Evolutionary conservation across 176 grass and related monocot species (phyloP).

Genomic region (Lolium perenne): DNA sequence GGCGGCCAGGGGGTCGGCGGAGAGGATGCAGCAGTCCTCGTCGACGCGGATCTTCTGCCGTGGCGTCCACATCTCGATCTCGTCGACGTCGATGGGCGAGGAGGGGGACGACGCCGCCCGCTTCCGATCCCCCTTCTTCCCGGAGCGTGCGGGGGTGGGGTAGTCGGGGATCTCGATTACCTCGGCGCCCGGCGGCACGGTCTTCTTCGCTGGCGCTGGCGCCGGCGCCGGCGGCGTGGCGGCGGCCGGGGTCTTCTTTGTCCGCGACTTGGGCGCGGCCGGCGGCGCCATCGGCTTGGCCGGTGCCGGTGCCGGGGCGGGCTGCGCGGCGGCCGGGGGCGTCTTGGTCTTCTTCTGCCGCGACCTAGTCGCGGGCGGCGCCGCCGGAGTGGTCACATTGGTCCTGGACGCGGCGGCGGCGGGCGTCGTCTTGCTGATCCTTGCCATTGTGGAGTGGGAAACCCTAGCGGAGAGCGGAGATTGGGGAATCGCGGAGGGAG

Average conservation of each 20-base stretch:
- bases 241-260: neutral
- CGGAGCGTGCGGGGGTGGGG: neutral
- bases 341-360: neutral
- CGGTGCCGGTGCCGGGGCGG: neutral
- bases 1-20: slow-evolving; percentile 45
- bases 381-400: neutral
- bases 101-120: neutral
- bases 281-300: neutral
- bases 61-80: slow-evolving; percentile 62
- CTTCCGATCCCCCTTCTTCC: slow-evolving; percentile 21
- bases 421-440: slow-evolving; percentile 22
- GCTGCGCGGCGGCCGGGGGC: neutral
- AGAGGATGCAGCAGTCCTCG: slow-evolving; percentile 75
- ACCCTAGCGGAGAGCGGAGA: slow-evolving; percentile 20
- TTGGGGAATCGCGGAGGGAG: slow-evolving; percentile 11
- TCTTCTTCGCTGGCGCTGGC: neutral
- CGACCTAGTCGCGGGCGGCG: neutral
- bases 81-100: slow-evolving; percentile 44
- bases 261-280: neutral
- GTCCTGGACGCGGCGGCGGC: slow-evolving; percentile 15
- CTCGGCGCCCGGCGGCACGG: neutral
- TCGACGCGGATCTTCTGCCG: slow-evolving; percentile 56
- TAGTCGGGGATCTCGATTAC: slow-evolving; percentile 55
- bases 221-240: neutral
- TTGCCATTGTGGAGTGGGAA: slow-evolving; percentile 13